Evolutionary conservation across 805 yeast genomes (phyloP).

Genomic region (Starmerella sirachaensis): DNA sequence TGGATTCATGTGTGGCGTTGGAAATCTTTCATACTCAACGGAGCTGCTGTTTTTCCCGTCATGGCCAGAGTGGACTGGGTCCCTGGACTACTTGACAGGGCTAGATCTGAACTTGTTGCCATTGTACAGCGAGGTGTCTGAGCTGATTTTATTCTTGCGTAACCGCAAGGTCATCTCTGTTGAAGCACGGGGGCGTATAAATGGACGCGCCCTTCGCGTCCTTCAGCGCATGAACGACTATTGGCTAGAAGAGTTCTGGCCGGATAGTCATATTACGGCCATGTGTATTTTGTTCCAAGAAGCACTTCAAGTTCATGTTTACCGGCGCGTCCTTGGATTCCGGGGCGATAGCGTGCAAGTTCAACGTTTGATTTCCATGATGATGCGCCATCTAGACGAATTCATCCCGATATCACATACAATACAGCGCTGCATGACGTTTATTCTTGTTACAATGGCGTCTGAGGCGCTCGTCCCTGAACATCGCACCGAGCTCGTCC

Average conservation of each 20-base stretch:
- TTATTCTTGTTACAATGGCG: conserved; percentile 47
- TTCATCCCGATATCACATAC: conserved; percentile 37
- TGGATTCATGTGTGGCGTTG: conserved; percentile 17
- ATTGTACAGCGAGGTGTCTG: conserved; percentile 40
- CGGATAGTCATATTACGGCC: conserved; percentile 19
- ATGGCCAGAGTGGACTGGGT: conserved; percentile 41
- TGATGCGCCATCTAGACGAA: conserved; percentile 30
- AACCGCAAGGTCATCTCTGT: conserved; percentile 20
- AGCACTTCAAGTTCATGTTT: conserved; percentile 45
- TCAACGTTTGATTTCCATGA: conserved; percentile 36
- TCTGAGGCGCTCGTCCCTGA: conserved; percentile 39
- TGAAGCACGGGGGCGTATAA: conserved; percentile 10
- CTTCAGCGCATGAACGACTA: conserved; percentile 18
- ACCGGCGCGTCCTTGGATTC: conserved; percentile 41
- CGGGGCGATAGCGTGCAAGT: conserved; percentile 38
- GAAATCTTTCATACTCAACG: conserved; percentile 8
- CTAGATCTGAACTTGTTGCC: conserved; percentile 54
- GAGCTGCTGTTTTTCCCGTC: conserved; percentile 11
- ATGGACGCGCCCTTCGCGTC: conserved; percentile 16
- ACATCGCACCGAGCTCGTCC: conserved; percentile 30
- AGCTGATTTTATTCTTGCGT: conserved; percentile 24
- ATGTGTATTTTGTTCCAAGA: conserved; percentile 38
- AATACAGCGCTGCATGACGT: conserved; percentile 44
- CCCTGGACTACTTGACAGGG: conserved; percentile 38
- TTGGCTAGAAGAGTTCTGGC: conserved; percentile 20